Base-by-base conservation (phyloP, 148 eudicot species). In the Suaeda aralocaspica region DNA sequence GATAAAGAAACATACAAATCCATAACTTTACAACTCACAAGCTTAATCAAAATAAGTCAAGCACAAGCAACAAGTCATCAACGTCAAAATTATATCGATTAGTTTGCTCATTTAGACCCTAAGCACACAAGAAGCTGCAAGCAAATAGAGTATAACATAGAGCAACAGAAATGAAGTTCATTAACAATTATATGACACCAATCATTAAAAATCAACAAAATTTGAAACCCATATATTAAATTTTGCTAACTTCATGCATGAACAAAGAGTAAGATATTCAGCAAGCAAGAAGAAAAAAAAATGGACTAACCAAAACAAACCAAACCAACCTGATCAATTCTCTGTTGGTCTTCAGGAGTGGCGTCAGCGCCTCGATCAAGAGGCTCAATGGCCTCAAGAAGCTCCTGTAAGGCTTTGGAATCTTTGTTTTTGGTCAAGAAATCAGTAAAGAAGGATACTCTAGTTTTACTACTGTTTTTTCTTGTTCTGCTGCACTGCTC, bases 311-410 rank as follows among this genome's bases (percentile, higher is more conserved):
- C 4, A 15, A 22, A 26, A 57, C 6, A 57, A 13, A 26, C 12
- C 16, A 12, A 52, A 18, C 52, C 25, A 39, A 88, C 94, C 85
- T 74, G 83, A 68, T 89, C 91, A 78, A 89, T 77, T 11, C 18
- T 63, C 42, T 79, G 74, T 70, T 84, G 94, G 31, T 89, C 94
- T 58, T 89, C 86, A 72, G 84, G 82, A 41, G 90, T 68, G 51
- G 94, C 94, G 11, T 84, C 83, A 44, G 91, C 94, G 1, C 94
- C 94, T 21, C 91, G 81, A 76, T 89, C 89, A 77, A 89, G 91
- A 10, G 91, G 81, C 9, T 56, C 71, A 66, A 89, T 83, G 65
- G 94, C 89, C 14, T 86, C 76, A 26, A 89, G 94, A 72, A 89
- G 94, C 83, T 86, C 86, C 64, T 81, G 69, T 15, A 84, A 69